A percentile compares a stretch with the other conserved stretches of the same genome.
phyloP scores from a whole-genome alignment of 306 rosid species.

The Ochetophila trinervis region DNA sequence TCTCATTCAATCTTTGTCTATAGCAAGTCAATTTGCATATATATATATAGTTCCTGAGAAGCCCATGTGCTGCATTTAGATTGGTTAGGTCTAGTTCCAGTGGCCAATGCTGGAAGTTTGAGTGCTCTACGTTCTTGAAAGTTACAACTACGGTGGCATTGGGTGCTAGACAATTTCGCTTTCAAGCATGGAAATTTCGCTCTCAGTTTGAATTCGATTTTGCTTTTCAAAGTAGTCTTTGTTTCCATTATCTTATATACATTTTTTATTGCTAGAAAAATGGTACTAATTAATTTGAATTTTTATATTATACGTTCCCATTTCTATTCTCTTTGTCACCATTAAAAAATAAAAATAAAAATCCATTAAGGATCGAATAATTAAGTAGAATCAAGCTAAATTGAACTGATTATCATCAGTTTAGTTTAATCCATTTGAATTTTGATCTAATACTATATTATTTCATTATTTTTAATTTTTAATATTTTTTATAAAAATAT shows the following conservation, averaged over 20 bases:
- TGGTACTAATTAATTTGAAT: too few relatives aligned
- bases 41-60: conserved; percentile 10
- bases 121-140: conserved; percentile 17
- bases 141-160: conserved; percentile 28
- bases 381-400: too few relatives aligned
- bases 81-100: conserved; percentile 49
- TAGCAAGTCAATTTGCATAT: not conserved
- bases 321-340: not conserved
- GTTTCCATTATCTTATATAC: too few relatives aligned
- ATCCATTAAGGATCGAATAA: too few relatives aligned
- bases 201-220: conserved; percentile 23
- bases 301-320: too few relatives aligned
- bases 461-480: too few relatives aligned
- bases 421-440: too few relatives aligned
- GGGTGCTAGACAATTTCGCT: conserved; percentile 26
- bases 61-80: conserved; percentile 17
- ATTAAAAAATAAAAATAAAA: too few relatives aligned
- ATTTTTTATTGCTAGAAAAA: too few relatives aligned
- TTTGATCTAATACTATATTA: too few relatives aligned
- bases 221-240: not conserved
- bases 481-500: too few relatives aligned
- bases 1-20: not conserved
- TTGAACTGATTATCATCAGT: too few relatives aligned
- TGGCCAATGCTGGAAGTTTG: conserved; percentile 20
- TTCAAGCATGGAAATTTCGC: conserved; percentile 37